Evolutionary conservation across 2,329 filamentous ascomycete species (phyloP).

Genomic region (Claviceps purpurea): DNA sequence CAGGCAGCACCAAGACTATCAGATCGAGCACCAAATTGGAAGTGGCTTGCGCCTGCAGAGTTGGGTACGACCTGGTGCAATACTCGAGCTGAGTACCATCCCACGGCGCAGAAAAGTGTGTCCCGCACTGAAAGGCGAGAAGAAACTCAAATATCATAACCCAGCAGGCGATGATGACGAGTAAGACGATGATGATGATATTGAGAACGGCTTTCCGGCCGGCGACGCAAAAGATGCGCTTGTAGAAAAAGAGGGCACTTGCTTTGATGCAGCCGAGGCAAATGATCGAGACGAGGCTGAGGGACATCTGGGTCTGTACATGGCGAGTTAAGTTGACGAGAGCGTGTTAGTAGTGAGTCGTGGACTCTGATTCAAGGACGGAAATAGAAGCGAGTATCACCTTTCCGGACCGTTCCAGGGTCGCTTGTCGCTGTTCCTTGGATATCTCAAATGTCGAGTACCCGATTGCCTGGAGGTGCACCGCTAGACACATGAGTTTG

Average conservation of each 20-base stretch:
- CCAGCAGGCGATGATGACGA: conserved; percentile 9
- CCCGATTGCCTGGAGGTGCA: neutral
- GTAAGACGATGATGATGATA: conserved; percentile 3
- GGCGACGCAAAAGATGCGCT: conserved; percentile 9
- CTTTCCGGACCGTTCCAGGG: neutral
- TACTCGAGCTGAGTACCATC: conserved; percentile 10
- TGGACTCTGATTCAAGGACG: too few relatives aligned
- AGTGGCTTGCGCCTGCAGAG: conserved; percentile 8
- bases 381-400: neutral
- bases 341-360: neutral
- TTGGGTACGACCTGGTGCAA: conserved; percentile 10
- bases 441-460: neutral
- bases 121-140: conserved; percentile 11
- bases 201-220: conserved; percentile 5
- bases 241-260: conserved; percentile 12
- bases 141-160: conserved; percentile 9
- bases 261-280: conserved; percentile 8
- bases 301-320: conserved; percentile 5
- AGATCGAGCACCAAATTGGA: conserved; percentile 12
- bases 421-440: neutral
- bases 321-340: neutral
- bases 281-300: conserved; percentile 4
- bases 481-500: neutral
- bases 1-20: conserved; percentile 10
- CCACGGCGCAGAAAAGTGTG: conserved; percentile 12